phyloP scores from a whole-genome alignment of 2,329 filamentous ascomycete genomes.

The Aspergillus arachidicola region DNA sequence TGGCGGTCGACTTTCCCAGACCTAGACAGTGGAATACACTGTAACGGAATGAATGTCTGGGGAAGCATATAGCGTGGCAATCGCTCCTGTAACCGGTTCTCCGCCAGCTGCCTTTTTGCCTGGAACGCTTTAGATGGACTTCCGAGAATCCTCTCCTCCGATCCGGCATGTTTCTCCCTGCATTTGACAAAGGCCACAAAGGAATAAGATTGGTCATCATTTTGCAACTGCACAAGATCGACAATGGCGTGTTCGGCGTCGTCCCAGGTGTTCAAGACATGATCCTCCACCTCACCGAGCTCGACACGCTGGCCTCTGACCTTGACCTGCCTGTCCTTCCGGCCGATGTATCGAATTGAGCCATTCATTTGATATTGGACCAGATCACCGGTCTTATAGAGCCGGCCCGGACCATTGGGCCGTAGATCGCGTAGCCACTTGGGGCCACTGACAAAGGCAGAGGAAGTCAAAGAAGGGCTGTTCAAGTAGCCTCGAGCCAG shows the following conservation, averaged over 20 bases:
- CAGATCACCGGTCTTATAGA: conserved; percentile 43
- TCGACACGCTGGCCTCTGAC: conserved; percentile 40
- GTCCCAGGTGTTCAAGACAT: conserved; percentile 30
- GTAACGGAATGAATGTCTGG: background rate
- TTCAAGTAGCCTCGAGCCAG: conserved; percentile 45
- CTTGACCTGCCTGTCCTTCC: conserved; percentile 40
- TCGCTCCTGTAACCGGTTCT: conserved; percentile 25
- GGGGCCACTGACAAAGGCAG: conserved; percentile 29
- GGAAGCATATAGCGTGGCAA: conserved; percentile 44
- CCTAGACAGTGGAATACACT: background rate
- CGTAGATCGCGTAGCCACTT: conserved; percentile 15
- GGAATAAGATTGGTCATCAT: too few relatives aligned
- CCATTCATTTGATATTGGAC: conserved; percentile 35
- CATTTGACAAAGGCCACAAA: too few relatives aligned
- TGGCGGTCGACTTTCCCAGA: background rate
- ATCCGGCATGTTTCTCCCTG: too few relatives aligned
- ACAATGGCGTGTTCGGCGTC: too few relatives aligned
- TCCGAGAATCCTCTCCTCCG: too few relatives aligned
- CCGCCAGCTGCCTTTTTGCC: conserved; percentile 19
- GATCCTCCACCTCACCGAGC: conserved; percentile 37
- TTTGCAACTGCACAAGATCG: too few relatives aligned
- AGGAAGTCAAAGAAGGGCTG: conserved; percentile 25
- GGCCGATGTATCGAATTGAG: conserved; percentile 33
- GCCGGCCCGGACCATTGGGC: conserved; percentile 6
- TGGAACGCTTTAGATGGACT: too few relatives aligned